Percentiles rank a stretch among this genome's conserved stretches.
Conservation (phyloP, 306 rosid genomes). For the Alnus glutinosa region DNA sequence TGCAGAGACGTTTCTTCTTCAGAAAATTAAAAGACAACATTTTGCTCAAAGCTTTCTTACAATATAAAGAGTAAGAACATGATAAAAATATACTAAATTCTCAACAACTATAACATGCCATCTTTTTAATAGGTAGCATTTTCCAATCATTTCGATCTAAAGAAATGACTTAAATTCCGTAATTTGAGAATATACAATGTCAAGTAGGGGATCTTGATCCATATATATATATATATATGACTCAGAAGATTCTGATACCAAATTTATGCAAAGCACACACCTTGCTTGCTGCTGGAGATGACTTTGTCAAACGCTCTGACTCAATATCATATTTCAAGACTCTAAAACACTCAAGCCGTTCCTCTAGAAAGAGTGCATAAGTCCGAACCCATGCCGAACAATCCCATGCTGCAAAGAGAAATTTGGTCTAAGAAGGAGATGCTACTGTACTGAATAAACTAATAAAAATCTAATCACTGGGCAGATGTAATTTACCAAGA, state of each 20-base stretch:
- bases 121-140: no score
- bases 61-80: no score
- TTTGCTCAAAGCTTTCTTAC: no score
- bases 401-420: constrained; percentile 82
- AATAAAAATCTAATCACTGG: constrained; percentile 1
- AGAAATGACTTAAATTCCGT: no score
- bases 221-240: no score
- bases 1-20: no score
- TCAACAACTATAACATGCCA: no score
- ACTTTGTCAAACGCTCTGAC: constrained; percentile 62
- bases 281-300: constrained; percentile 48
- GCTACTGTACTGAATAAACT: not conserved
- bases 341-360: constrained; percentile 77
- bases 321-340: constrained; percentile 79
- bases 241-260: not conserved
- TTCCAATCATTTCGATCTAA: no score
- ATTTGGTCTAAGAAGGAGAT: constrained; percentile 29
- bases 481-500: constrained; percentile 47
- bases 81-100: no score
- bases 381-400: constrained; percentile 93
- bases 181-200: no score
- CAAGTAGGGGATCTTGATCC: no score
- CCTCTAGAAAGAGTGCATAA: constrained; percentile 82
- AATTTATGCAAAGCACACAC: constrained; percentile 35
- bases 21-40: no score